These are phyloP conservation scores for Alternaria dauci DNA, from an alignment of 2,329 filamentous ascomycete genomes.

Conservation along the genomic window DNA sequence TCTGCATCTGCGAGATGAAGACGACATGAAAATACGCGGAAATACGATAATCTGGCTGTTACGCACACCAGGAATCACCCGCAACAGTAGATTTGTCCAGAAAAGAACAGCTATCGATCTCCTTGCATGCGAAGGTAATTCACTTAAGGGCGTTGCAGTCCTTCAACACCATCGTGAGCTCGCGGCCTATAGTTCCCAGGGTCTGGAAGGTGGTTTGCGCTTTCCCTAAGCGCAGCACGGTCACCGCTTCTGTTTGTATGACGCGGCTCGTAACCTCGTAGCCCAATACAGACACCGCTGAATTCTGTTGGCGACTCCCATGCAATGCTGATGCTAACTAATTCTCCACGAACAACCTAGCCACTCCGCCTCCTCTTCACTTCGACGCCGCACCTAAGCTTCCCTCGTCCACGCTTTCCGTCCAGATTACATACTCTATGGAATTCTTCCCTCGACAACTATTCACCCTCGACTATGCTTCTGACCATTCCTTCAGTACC, in stretches of 20 bases:
- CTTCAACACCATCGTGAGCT: neutral
- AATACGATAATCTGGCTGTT: neutral
- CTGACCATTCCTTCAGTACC: conserved; percentile 22
- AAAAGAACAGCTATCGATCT: neutral
- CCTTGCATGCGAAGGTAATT: neutral
- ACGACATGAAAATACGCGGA: neutral
- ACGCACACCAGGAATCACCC: neutral
- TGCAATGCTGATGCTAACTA: conserved; percentile 2
- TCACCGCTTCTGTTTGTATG: neutral
- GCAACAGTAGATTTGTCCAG: neutral
- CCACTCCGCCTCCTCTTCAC: neutral
- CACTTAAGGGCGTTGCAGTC: neutral
- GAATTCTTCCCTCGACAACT: conserved; percentile 1
- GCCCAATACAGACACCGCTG: neutral
- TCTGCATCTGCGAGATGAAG: neutral
- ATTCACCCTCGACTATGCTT: conserved; percentile 19
- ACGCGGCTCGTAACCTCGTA: neutral
- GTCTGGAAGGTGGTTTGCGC: neutral
- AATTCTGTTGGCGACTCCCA: neutral
- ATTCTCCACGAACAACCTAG: neutral
- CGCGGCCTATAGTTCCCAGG: neutral
- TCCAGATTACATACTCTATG: conserved; percentile 2
- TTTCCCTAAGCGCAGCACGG: neutral
- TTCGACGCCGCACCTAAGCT: neutral
- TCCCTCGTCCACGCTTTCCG: neutral